Evolutionary conservation across 495 filamentous ascomycete species (phyloP), one percentile per base, ranked within the genome.

Genomic region (Hypomontagnella monticulosa): DNA sequence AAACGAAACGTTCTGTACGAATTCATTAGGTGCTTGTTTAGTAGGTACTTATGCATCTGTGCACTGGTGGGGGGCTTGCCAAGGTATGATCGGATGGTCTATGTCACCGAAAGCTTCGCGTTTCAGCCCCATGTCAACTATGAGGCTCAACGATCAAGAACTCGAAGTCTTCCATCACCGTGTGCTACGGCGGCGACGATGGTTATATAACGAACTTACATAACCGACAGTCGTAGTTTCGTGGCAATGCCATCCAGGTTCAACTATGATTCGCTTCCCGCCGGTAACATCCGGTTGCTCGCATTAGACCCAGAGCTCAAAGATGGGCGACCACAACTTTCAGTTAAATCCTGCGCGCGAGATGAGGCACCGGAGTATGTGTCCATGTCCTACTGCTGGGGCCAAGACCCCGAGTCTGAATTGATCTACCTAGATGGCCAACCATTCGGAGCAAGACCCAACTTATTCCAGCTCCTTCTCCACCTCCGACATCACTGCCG

Each of bases 371-470:
- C 55, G 19, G 42, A 58, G 3, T 41, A 58, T 38, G 43, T 58
- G 11, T 58, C 4, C 18, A 48, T 49, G 33, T 58, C 55, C 27
- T 58, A 49, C 42, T 40, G 43, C 32, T 48, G 43, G 42, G 55
- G 33, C 7, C 30, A 19, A 42, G 42, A 48, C 11, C 32, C 55
- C 18, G 42, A 48, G 43, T 48, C 55, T 16, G 55, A 58, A 30
- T 41, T 41, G 19, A 41, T 58, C 16, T 58, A 48, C 32, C 18
- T 49, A 1, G 4, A 58, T 18, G 34, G 12, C 16, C 1, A 46
- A 14, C 14, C 23, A 36, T 47, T 56, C 23, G 18, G 3, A 30
- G 38, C n/a, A 38, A 11, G 49, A 16, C 32, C 49, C 2, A 54
- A 54, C 20, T 23, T 54, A 15, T 54, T 54, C 50, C 50, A 54